Conservation (phyloP, 495 filamentous ascomycete genomes). For the Xylaria nigripes region DNA sequence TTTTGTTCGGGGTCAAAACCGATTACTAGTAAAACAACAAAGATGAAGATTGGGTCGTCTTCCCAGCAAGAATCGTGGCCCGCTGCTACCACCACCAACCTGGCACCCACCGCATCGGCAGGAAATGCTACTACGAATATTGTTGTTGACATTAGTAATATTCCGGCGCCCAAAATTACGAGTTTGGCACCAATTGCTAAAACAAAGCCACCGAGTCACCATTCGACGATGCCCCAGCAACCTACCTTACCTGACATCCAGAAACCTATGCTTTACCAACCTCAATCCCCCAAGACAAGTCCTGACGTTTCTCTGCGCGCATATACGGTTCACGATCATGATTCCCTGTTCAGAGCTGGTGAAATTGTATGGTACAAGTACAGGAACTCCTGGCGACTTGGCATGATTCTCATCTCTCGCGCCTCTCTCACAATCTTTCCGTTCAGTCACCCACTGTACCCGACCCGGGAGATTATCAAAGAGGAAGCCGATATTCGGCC, state of each 20-base stretch:
- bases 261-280: background rate
- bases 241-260: background rate
- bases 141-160: background rate
- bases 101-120: background rate
- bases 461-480: conserved; percentile 19
- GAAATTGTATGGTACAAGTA: conserved; percentile 38
- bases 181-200: background rate
- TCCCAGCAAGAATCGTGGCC: background rate
- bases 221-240: background rate
- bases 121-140: background rate
- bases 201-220: background rate
- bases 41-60: background rate
- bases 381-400: conserved; percentile 30
- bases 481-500: conserved; percentile 34
- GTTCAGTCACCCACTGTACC: conserved; percentile 9
- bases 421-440: conserved; percentile 13
- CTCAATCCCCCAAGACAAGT: conserved; percentile 3
- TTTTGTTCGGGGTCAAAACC: conserved; percentile 12
- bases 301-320: background rate
- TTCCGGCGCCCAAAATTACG: background rate
- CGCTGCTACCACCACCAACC: background rate
- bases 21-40: conserved; percentile 5
- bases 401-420: conserved; percentile 25
- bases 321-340: background rate
- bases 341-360: conserved; percentile 27